These are phyloP conservation scores for Penstemon newberryi DNA, from an alignment of 257 asterid genomes.

Conservation along the genomic window DNA sequence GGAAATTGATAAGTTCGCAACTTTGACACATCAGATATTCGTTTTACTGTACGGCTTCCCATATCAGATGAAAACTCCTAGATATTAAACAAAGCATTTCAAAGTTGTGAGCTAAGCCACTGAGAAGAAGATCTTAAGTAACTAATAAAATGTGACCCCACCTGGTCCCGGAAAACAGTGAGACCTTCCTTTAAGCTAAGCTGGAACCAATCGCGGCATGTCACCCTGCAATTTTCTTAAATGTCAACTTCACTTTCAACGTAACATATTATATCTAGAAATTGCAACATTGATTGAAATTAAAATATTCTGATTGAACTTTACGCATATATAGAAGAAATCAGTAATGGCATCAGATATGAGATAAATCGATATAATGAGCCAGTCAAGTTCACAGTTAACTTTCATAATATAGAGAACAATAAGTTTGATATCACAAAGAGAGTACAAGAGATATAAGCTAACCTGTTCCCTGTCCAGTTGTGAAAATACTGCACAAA, in stretches of 20 bases:
- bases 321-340: not conserved
- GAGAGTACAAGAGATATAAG: conserved; percentile 6
- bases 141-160: conserved; percentile 23
- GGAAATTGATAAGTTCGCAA: conserved; percentile 75
- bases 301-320: not conserved
- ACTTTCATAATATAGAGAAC: not conserved
- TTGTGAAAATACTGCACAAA: conserved; percentile 91
- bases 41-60: conserved; percentile 85
- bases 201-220: conserved; percentile 99
- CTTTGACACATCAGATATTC: conserved; percentile 72
- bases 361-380: not conserved
- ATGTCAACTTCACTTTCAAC: conserved; percentile 27
- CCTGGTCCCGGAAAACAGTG: conserved; percentile 98
- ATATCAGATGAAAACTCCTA: conserved; percentile 86
- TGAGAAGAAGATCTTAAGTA: not conserved
- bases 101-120: conserved; percentile 14
- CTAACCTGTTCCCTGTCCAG: conserved; percentile 99
- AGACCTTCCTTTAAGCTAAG: conserved; percentile 99
- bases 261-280: conserved; percentile 5
- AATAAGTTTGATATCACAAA: conserved; percentile 14
- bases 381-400: conserved; percentile 17
- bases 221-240: conserved; percentile 64
- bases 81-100: conserved; percentile 10
- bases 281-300: not conserved
- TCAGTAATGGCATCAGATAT: not conserved